Evolutionary conservation across 129 eudicot species (phyloP).

Genomic region (Kitagawia praeruptora): DNA sequence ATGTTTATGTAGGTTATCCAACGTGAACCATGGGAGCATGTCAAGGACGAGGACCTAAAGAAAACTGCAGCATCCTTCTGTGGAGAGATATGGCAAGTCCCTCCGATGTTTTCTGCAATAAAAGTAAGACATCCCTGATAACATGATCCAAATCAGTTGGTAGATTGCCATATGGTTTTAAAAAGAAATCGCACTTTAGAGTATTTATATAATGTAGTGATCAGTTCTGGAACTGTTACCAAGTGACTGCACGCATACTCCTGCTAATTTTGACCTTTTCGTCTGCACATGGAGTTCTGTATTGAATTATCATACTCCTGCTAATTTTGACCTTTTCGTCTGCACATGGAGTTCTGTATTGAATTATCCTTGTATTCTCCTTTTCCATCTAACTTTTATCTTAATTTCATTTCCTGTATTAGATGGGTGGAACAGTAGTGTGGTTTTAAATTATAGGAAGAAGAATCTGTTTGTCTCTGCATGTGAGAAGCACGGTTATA

Average conservation of each 20-base stretch:
- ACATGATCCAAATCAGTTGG: neutral
- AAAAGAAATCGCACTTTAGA: neutral
- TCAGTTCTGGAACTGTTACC: neutral
- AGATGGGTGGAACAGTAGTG: neutral
- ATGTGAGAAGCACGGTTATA: neutral
- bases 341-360: neutral
- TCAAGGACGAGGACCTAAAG: slow-evolving; percentile 75
- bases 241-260: neutral
- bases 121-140: slow-evolving; percentile 46
- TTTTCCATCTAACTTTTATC: neutral
- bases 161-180: neutral
- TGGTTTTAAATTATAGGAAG: neutral
- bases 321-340: neutral
- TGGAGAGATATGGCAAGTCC: slow-evolving; percentile 99
- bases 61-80: slow-evolving; percentile 74
- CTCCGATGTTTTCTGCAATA: slow-evolving; percentile 98
- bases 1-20: slow-evolving; percentile 57
- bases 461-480: neutral
- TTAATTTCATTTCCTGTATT: neutral
- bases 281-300: neutral
- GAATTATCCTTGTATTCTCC: neutral
- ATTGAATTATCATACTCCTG: neutral
- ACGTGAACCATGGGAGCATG: slow-evolving; percentile 97
- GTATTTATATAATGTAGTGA: neutral
- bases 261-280: neutral